These are phyloP conservation scores for Saturnispora diversa DNA, from an alignment of 805 yeast species.

Conservation along the genomic window DNA sequence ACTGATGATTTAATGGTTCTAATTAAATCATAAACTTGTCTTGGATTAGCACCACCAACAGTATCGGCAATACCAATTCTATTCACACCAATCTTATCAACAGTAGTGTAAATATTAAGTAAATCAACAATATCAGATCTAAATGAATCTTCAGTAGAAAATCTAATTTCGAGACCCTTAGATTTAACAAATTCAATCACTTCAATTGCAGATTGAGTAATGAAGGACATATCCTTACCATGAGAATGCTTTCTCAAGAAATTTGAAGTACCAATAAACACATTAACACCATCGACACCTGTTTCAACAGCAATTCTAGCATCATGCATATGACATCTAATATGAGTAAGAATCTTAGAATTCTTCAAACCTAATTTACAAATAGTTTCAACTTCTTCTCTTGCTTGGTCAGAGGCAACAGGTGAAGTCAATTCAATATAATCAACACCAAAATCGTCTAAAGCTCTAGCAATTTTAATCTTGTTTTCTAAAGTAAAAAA, in stretches of 20 bases:
- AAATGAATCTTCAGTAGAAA: conserved; percentile 52
- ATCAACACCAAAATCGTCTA: conserved; percentile 55
- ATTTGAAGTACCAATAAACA: conserved; percentile 52
- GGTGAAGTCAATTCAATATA: conserved; percentile 55
- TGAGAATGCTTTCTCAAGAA: conserved; percentile 49
- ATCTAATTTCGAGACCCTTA: conserved; percentile 51
- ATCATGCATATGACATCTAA: conserved; percentile 56
- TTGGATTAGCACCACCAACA: conserved; percentile 56
- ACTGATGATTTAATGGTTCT: conserved; percentile 51
- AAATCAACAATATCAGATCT: conserved; percentile 54
- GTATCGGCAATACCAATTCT: conserved; percentile 60
- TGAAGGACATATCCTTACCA: conserved; percentile 55
- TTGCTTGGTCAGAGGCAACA: conserved; percentile 50
- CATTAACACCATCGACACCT: conserved; percentile 57
- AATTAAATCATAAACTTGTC: conserved; percentile 54
- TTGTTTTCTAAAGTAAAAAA: conserved; percentile 49
- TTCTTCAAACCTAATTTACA: conserved; percentile 48
- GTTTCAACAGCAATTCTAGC: conserved; percentile 54
- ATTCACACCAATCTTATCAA: conserved; percentile 53
- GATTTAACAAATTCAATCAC: conserved; percentile 55
- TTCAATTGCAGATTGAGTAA: conserved; percentile 48
- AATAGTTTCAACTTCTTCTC: conserved; percentile 50
- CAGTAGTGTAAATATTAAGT: conserved; percentile 51
- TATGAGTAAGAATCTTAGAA: conserved; percentile 51
- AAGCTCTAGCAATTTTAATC: conserved; percentile 50